Conservation (phyloP, 352 stramenopile genomes). For the Globisporangium rhizosaccharum region DNA sequence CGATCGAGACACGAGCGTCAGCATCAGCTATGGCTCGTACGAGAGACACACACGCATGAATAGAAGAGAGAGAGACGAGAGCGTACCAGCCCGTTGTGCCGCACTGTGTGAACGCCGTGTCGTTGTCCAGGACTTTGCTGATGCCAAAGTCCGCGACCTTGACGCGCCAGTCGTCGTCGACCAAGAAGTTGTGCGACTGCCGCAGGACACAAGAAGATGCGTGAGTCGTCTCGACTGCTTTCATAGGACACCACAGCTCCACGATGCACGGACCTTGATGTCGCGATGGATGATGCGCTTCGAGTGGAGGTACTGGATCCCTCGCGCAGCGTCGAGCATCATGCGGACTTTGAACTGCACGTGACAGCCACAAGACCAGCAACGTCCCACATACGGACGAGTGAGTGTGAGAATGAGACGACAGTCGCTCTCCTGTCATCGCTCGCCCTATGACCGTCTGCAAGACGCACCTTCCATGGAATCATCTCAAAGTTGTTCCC, state of each 20-base stretch:
- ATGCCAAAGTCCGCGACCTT: conserved; percentile 89
- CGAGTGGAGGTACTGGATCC: conserved; percentile 88
- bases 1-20: conserved; percentile 1
- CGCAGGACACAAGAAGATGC: neutral
- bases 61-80: neutral
- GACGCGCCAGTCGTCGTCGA: conserved; percentile 87
- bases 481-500: conserved; percentile 87
- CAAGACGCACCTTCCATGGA: conserved; percentile 68
- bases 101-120: conserved; percentile 83
- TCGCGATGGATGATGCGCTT: conserved; percentile 86
- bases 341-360: conserved; percentile 85
- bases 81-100: conserved; percentile 82
- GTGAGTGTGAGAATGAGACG: neutral
- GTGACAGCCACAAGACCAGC: neutral
- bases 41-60: neutral
- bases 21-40: neutral
- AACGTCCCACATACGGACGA: neutral
- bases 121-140: conserved; percentile 83
- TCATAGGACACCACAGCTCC: neutral
- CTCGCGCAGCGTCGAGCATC: conserved; percentile 83
- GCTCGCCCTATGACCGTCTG: too few species aligned
- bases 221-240: neutral
- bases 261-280: conserved; percentile 60
- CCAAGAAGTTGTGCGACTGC: conserved; percentile 87
- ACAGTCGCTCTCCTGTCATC: neutral